phyloP scores from a whole-genome alignment of 2,329 filamentous ascomycete species.

The Botryotinia narcissicola region DNA sequence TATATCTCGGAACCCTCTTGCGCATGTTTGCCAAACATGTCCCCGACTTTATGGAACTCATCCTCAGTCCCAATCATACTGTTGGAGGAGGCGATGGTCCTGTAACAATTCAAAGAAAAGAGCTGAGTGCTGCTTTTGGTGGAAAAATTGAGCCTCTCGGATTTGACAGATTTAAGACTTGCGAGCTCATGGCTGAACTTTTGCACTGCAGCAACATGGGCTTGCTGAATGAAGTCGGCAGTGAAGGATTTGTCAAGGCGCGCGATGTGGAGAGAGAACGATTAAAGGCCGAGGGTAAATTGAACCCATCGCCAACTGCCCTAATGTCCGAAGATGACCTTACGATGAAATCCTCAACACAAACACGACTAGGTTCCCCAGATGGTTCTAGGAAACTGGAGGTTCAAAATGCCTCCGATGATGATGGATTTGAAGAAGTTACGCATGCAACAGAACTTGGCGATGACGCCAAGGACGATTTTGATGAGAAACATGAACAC shows the following conservation, averaged over 20 bases:
- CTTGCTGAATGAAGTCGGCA: conserved; percentile 84
- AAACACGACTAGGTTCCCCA: conserved; percentile 47
- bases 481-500: conserved; percentile 53
- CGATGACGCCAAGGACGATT: conserved; percentile 69
- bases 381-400: conserved; percentile 71
- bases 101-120: conserved; percentile 65
- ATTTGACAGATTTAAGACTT: conserved; percentile 98
- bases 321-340: conserved; percentile 58
- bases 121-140: conserved; percentile 84
- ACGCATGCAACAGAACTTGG: conserved; percentile 65
- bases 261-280: conserved; percentile 80
- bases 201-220: conserved; percentile 99
- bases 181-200: conserved; percentile 96
- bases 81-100: conserved; percentile 54
- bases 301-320: conserved; percentile 46
- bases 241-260: conserved; percentile 78
- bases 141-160: conserved; percentile 88
- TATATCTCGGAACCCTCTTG: conserved; percentile 88
- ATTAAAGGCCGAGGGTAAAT: conserved; percentile 72
- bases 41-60: conserved; percentile 88
- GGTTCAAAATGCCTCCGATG: conserved; percentile 76
- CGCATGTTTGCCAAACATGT: conserved; percentile 88
- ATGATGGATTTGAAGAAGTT: conserved; percentile 94
- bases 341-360: conserved; percentile 56
- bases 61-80: conserved; percentile 68